Evolutionary conservation across 441 rosid genomes (phyloP), one percentile per base, ranked within the genome.

Genomic region (Viola pubescens): DNA sequence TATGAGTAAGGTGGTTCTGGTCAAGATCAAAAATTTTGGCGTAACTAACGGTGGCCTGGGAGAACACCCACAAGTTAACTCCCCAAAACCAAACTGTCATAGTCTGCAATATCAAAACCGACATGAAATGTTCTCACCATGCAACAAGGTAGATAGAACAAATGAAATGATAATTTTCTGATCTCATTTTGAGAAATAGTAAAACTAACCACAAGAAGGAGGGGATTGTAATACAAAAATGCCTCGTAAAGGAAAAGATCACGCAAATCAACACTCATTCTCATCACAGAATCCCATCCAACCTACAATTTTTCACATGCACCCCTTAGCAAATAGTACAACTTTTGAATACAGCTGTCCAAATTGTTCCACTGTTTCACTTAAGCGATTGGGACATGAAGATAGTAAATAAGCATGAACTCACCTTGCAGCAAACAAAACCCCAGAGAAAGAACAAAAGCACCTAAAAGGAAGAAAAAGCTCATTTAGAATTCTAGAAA

Each of bases 61-160:
- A 59, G 69, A 94, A 94, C 49, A 87, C 88, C 97, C 91, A 91
- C 64, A 87, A 67, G 61, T 87, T 91, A 52, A 88, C 74, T 69
- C 98, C 99, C 97, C 98, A 94, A 40, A 94, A 85, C 99, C 99
- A 94, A 56, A 89, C 96, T 94, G 86, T 83, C 87, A 82, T 67
- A 41, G 96, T 88, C 99, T 94, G 82, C 60, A 77, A 61, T 9
- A 54, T 39, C 59, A 77, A 59, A 68, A 16, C 45, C 70, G 69
- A 37, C 54, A 66, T 19, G 12, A 58, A 56, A 52, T 5, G 54
- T 52, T 16, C 58, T 56, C 39, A 51, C 10, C 13, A 26, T 41
- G 16, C 34, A 26, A 26, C 34, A 26, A 26, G 34, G 34, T 26
- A 26, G 34, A 26, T n/a, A 54, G 64, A 48, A 43, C 34, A 42